Evolutionary conservation across 1,284 basidiomycete genomes (phyloP), one percentile per base, ranked within the genome.

Genomic region (Sphaerobolus stellatus): DNA sequence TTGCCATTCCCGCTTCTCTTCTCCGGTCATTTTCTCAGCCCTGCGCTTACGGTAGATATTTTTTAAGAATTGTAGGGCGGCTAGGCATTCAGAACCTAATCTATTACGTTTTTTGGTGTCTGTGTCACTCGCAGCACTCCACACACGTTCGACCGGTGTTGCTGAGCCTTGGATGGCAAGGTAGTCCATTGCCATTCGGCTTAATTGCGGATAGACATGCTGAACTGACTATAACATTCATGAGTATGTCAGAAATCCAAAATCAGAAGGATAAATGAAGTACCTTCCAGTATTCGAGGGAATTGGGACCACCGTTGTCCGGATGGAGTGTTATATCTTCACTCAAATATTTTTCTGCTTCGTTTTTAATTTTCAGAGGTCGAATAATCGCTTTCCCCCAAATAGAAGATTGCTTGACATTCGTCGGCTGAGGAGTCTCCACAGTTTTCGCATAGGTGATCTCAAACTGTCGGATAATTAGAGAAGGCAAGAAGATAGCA

Each of bases 111-210:
- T 50, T 24, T 50, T 50, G 8, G 33, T 50, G 33, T 50, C 22
- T 14, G 48, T 50, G 33, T 50, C 48, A 9, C 36, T 33, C 7
- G 48, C 48, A 16, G 27, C 14, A 24, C 48, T 50, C 48, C 48
- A 57, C 4, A 43, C 48, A 30, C 56, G 45, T 49, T 57, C 47
- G 25, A 56, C 52, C 13, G 56, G 25, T 40, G 43, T 53, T 28
- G 54, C 56, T 25, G 56, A 53, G 18, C 56, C 56, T 49, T 57
- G 56, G 44, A 57, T 57, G 24, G 56, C 44, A 14, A 57, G 38
- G 43, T 56, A 57, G 47, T 56, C 56, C 7, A 48, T n/a, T 20
- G 56, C 56, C 46, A 56, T 57, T n/a, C 29, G 30, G n/a, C 55
- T 20, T 27, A 54, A 29, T n/a, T 38, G 25, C 13, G 52, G 55